These are phyloP conservation scores for Sclerotiophoma versabilis DNA, from an alignment of 2,329 filamentous ascomycete genomes.

Conservation along the genomic window DNA sequence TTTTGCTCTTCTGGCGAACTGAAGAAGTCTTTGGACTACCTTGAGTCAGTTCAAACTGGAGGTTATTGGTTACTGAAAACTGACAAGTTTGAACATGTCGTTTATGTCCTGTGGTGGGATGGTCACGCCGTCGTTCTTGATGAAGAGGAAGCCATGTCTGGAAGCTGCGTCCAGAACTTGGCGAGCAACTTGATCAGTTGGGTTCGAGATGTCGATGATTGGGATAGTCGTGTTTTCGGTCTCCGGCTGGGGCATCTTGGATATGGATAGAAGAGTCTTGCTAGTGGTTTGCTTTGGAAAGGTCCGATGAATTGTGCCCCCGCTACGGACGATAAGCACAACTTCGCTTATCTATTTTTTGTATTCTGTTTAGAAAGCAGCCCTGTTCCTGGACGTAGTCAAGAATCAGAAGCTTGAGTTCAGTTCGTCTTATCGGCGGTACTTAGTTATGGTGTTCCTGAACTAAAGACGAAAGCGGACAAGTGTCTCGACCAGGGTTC, in stretches of 20 bases:
- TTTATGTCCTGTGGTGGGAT: constrained; percentile 73
- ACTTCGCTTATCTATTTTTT: not conserved
- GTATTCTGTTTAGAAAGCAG: not conserved
- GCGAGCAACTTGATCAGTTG: constrained; percentile 66
- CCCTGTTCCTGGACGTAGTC: not conserved
- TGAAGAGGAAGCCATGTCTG: constrained; percentile 87
- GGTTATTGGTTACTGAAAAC: constrained; percentile 14
- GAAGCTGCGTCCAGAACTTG: constrained; percentile 79
- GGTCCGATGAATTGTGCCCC: not conserved
- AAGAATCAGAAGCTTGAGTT: not conserved
- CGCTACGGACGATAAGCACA: not conserved
- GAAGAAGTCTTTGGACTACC: constrained; percentile 76
- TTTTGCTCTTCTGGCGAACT: constrained; percentile 74
- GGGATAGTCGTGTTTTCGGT: constrained; percentile 63
- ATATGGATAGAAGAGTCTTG: not conserved
- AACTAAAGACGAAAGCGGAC: constrained; percentile 11
- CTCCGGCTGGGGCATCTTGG: constrained; percentile 26
- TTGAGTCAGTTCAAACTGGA: constrained; percentile 1
- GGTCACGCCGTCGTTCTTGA: constrained; percentile 75
- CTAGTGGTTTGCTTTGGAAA: not conserved
- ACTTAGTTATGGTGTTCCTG: constrained; percentile 8
- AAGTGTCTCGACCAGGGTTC: constrained; percentile 11
- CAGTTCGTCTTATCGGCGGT: constrained; percentile 6
- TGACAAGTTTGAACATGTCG: constrained; percentile 76
- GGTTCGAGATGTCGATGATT: constrained; percentile 78